These are phyloP conservation scores for Paralagenidium karlingii DNA, from an alignment of 352 stramenopile species.

Conservation along the genomic window DNA sequence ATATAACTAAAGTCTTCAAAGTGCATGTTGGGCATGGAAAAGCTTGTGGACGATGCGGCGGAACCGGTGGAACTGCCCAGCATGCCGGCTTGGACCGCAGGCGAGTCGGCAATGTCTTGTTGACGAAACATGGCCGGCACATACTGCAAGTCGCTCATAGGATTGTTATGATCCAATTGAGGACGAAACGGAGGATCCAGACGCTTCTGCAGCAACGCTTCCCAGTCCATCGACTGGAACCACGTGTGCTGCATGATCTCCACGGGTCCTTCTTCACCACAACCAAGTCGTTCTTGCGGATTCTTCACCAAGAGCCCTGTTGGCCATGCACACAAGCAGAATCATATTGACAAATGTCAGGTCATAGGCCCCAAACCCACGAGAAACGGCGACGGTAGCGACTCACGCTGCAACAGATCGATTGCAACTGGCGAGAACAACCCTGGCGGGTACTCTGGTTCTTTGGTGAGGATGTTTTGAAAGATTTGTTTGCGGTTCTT, in stretches of 20 bases:
- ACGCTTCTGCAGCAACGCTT: constrained; percentile 42
- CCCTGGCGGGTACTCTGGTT: constrained; percentile 39
- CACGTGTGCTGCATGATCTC: constrained; percentile 79
- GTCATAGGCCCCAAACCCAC: too few species aligned
- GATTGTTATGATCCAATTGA: constrained; percentile 17
- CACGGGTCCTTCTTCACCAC: constrained; percentile 32
- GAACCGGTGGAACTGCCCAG: constrained; percentile 42
- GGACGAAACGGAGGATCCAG: constrained; percentile 65
- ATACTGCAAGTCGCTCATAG: constrained; percentile 58
- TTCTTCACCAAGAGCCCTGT: constrained; percentile 69
- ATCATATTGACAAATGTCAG: too few species aligned
- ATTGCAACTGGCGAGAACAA: constrained; percentile 52
- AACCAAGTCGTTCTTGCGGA: constrained; percentile 45
- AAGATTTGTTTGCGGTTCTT: constrained; percentile 81
- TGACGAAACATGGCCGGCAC: constrained; percentile 73
- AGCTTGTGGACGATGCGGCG: too few species aligned
- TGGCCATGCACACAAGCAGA: neutral
- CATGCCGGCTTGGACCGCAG: constrained; percentile 39
- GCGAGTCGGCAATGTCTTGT: constrained; percentile 73
- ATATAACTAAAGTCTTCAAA: constrained; percentile 85
- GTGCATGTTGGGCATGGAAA: too few species aligned
- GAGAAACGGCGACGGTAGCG: neutral
- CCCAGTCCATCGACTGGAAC: constrained; percentile 71
- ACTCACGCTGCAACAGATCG: constrained; percentile 50
- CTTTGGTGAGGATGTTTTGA: constrained; percentile 71